phyloP scores from a whole-genome alignment of 768 basidiomycete species.

The Mrakia blollopis region DNA sequence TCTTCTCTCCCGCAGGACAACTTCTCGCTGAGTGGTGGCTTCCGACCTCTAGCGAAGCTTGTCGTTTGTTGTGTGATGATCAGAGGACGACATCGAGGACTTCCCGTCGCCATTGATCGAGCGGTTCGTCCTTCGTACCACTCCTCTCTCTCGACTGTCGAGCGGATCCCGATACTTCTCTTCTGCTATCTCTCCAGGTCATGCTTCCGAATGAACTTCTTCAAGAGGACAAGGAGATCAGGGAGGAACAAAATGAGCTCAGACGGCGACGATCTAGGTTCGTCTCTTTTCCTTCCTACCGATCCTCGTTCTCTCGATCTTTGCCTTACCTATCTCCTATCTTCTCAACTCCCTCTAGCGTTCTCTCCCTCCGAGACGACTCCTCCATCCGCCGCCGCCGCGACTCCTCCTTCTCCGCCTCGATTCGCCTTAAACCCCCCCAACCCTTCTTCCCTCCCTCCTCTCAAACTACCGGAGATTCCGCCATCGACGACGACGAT shows the following conservation, averaged over 20 bases:
- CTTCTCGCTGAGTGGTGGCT: slow-evolving; percentile 73
- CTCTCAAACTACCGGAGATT: slow-evolving; percentile 44
- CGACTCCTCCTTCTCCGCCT: slow-evolving; percentile 12
- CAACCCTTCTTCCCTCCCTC: slow-evolving; percentile 18
- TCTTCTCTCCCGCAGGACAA: slow-evolving; percentile 54
- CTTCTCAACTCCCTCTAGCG: slow-evolving; percentile 49
- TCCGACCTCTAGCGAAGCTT: slow-evolving; percentile 76
- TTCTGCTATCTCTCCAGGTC: slow-evolving; percentile 40
- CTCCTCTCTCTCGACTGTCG: background rate
- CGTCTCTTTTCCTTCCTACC: background rate
- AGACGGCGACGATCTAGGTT: no score
- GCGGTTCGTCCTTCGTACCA: slow-evolving; percentile 48
- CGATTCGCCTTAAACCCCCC: background rate
- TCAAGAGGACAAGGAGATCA: slow-evolving; percentile 30
- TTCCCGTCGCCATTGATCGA: slow-evolving; percentile 82
- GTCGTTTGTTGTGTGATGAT: slow-evolving; percentile 86
- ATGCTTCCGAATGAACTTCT: slow-evolving; percentile 65
- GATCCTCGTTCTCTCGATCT: slow-evolving; percentile 48
- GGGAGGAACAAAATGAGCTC: slow-evolving; percentile 20
- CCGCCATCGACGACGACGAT: slow-evolving; percentile 30
- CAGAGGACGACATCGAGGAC: slow-evolving; percentile 82
- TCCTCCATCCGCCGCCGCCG: background rate
- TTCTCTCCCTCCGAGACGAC: slow-evolving; percentile 55
- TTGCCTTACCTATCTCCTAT: slow-evolving; percentile 52
- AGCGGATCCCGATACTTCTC: background rate